Conservation (phyloP, 306 rosid genomes). For the Vigna angularis region DNA sequence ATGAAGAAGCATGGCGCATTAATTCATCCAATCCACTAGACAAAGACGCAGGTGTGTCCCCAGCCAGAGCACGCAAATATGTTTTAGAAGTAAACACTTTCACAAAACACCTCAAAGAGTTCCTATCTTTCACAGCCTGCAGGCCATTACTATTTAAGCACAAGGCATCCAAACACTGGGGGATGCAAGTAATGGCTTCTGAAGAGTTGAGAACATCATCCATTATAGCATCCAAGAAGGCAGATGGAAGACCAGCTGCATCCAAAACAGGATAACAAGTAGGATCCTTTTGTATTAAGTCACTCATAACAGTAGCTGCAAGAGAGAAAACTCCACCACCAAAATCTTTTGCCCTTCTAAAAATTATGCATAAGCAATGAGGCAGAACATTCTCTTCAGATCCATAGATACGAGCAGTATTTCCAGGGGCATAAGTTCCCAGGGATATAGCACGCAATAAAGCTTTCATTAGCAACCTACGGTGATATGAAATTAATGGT, state of each 20-base stretch:
- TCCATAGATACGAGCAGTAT: slow-evolving; percentile 75
- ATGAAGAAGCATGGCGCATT: slow-evolving; percentile 92
- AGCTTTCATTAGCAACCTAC: slow-evolving; percentile 86
- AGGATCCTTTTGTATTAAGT: slow-evolving; percentile 95
- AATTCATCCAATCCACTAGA: slow-evolving; percentile 95
- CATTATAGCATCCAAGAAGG: slow-evolving; percentile 96
- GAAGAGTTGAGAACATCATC: slow-evolving; percentile 91
- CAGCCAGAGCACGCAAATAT: slow-evolving; percentile 81
- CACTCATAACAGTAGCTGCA: slow-evolving; percentile 98
- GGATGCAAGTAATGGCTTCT: slow-evolving; percentile 94
- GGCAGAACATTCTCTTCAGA: slow-evolving; percentile 93
- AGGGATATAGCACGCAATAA: slow-evolving; percentile 93
- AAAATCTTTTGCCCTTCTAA: slow-evolving; percentile 87
- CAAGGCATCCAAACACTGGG: slow-evolving; percentile 95
- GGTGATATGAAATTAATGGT: slow-evolving; percentile 78
- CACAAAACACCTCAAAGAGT: slow-evolving; percentile 94
- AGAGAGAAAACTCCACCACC: slow-evolving; percentile 98
- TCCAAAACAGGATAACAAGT: slow-evolving; percentile 91
- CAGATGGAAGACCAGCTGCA: slow-evolving; percentile 91
- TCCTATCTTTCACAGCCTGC: slow-evolving; percentile 85
- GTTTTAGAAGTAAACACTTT: slow-evolving; percentile 87
- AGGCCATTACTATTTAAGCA: slow-evolving; percentile 87
- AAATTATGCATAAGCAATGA: slow-evolving; percentile 81
- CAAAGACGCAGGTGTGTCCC: slow-evolving; percentile 83
- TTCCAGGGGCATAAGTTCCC: slow-evolving; percentile 98